Percentiles rank a stretch among this genome's conserved stretches.
phyloP scores from a whole-genome alignment of 1,139 yeast genomes.

The Debaryomyces sp. region DNA sequence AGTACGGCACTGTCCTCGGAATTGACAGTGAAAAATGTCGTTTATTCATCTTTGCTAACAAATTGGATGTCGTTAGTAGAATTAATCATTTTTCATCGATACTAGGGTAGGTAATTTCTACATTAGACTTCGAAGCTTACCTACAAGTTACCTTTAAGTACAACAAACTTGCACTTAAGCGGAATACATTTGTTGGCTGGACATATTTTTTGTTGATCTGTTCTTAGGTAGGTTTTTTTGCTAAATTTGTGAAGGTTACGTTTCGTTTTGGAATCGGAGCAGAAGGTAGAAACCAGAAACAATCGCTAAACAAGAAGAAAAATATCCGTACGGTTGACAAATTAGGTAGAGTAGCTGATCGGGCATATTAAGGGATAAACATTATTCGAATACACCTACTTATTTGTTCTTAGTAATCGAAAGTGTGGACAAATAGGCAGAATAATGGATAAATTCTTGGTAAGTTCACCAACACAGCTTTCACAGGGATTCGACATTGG shows the following conservation, averaged over 20 bases:
- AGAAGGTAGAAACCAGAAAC: background rate
- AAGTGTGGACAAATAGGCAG: slow-evolving; percentile 3
- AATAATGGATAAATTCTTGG: slow-evolving; percentile 45
- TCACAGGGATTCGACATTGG: slow-evolving; percentile 35
- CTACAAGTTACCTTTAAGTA: background rate
- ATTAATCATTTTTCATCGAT: background rate
- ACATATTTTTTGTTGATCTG: background rate
- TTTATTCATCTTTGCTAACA: background rate
- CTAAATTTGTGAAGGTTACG: background rate
- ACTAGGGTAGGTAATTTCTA: background rate
- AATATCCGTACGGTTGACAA: background rate
- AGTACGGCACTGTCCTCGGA: slow-evolving; percentile 1
- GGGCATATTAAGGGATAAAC: background rate
- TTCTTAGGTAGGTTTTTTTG: background rate
- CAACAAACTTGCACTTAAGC: background rate
- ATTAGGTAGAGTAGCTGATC: background rate
- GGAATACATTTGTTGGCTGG: background rate
- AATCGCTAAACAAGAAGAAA: background rate
- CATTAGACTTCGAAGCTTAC: background rate
- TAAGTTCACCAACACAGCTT: slow-evolving; percentile 48
- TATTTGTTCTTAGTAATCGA: slow-evolving; percentile 12
- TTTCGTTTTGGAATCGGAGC: background rate
- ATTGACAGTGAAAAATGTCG: background rate
- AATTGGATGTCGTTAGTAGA: slow-evolving; percentile 4
- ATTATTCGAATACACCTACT: background rate